Conservation (phyloP, 2,329 filamentous ascomycete species). For the Niveomyces coronatus region DNA sequence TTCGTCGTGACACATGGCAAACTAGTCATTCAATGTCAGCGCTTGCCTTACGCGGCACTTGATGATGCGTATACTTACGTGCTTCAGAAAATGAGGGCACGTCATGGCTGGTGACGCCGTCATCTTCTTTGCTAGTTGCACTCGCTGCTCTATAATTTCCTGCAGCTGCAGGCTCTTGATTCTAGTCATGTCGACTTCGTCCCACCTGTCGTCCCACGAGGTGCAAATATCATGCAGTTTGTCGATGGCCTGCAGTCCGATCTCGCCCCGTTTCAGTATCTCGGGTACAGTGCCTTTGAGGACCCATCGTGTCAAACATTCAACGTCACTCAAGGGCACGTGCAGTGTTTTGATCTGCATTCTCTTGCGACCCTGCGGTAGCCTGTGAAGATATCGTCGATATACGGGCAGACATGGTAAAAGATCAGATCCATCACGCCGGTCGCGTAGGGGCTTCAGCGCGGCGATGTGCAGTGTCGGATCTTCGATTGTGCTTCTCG, state of each 20-base stretch:
- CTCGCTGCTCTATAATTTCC: constrained; percentile 65
- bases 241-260: constrained; percentile 46
- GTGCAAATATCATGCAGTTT: constrained; percentile 59
- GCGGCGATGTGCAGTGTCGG: constrained; percentile 72
- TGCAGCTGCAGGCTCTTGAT: constrained; percentile 76
- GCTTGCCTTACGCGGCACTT: too few relatives aligned
- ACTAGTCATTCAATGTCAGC: constrained; percentile 36
- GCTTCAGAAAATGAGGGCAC: constrained; percentile 76
- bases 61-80: constrained; percentile 54
- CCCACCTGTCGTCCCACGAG: constrained; percentile 70
- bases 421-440: constrained; percentile 71
- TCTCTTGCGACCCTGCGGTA: constrained; percentile 57
- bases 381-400: constrained; percentile 52
- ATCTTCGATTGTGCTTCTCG: constrained; percentile 42
- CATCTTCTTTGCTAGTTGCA: constrained; percentile 51
- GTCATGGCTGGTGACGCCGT: constrained; percentile 53
- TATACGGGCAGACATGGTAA: constrained; percentile 72
- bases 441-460: constrained; percentile 56
- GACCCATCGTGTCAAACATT: constrained; percentile 68
- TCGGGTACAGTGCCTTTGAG: constrained; percentile 49
- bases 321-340: constrained; percentile 67
- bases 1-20: constrained; percentile 91
- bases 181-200: constrained; percentile 72
- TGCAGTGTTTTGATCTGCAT: constrained; percentile 58
- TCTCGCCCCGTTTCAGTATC: constrained; percentile 44